These are phyloP conservation scores for Fusarium abutilonis DNA, from an alignment of 2,329 filamentous ascomycete species.

Conservation along the genomic window DNA sequence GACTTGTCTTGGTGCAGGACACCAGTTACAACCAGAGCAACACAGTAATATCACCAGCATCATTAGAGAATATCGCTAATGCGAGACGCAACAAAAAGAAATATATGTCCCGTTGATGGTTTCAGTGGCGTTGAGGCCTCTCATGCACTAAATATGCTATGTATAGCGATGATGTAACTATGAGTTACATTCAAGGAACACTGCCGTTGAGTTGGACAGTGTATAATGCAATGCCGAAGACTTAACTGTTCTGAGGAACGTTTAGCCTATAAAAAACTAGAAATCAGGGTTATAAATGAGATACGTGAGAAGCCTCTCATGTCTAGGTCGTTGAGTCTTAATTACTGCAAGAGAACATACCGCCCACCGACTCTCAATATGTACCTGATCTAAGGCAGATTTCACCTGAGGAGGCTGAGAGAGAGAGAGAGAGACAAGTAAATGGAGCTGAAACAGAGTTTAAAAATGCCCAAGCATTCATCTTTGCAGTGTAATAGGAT, in stretches of 20 bases:
- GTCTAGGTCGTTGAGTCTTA: neutral
- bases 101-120: constrained; percentile 1
- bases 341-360: neutral
- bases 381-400: neutral
- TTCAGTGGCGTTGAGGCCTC: constrained; percentile 3
- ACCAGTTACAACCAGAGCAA: neutral
- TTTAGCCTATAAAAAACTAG: too few species aligned
- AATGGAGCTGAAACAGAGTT: neutral
- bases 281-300: too few species aligned
- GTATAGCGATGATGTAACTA: too few species aligned
- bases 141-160: too few species aligned
- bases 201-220: too few species aligned
- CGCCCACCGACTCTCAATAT: neutral
- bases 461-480: neutral
- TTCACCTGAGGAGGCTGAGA: neutral
- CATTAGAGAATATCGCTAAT: neutral
- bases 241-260: too few species aligned
- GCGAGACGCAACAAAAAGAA: neutral
- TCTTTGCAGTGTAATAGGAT: too few species aligned
- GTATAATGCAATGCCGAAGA: too few species aligned
- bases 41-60: neutral
- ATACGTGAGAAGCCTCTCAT: neutral
- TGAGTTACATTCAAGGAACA: too few species aligned
- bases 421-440: neutral
- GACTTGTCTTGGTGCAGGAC: neutral